phyloP scores from a whole-genome alignment of 306 rosid genomes.

The Cucumis sativus region DNA sequence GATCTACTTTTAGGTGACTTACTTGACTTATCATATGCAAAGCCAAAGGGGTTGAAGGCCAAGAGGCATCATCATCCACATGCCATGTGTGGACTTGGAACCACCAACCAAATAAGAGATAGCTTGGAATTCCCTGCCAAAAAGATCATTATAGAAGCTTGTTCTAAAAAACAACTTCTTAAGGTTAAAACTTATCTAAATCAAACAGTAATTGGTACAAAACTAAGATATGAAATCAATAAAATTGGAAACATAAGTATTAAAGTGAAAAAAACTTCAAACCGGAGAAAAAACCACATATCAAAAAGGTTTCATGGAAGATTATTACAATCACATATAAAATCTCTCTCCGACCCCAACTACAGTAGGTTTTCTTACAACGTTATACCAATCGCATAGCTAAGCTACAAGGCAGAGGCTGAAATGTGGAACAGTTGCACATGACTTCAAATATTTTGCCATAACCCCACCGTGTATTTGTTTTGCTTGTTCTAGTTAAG shows the following conservation, averaged over 20 bases:
- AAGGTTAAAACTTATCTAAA: not conserved
- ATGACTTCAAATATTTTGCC: too few species aligned
- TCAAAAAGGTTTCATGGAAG: too few species aligned
- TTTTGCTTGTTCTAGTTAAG: not conserved
- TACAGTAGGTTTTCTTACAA: too few species aligned
- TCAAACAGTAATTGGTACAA: not conserved
- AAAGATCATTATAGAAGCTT: not conserved
- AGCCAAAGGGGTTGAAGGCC: not conserved
- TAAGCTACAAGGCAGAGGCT: too few species aligned
- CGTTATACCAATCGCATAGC: too few species aligned
- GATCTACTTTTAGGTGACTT: not conserved
- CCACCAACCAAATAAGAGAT: not conserved
- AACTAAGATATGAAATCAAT: not conserved
- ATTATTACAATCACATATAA: too few species aligned
- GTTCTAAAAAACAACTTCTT: not conserved
- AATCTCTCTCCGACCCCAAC: too few species aligned
- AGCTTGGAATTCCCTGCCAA: not conserved
- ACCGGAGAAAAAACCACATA: too few species aligned
- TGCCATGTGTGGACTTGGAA: slow-evolving; percentile 6
- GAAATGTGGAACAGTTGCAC: too few species aligned
- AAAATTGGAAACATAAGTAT: too few species aligned
- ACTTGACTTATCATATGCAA: slow-evolving; percentile 7
- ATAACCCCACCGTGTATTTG: not conserved
- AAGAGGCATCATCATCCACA: not conserved
- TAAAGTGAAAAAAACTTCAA: too few species aligned